Evolutionary conservation across 208 protist species (phyloP).

Genomic region (Acanthamoeba healyi): DNA sequence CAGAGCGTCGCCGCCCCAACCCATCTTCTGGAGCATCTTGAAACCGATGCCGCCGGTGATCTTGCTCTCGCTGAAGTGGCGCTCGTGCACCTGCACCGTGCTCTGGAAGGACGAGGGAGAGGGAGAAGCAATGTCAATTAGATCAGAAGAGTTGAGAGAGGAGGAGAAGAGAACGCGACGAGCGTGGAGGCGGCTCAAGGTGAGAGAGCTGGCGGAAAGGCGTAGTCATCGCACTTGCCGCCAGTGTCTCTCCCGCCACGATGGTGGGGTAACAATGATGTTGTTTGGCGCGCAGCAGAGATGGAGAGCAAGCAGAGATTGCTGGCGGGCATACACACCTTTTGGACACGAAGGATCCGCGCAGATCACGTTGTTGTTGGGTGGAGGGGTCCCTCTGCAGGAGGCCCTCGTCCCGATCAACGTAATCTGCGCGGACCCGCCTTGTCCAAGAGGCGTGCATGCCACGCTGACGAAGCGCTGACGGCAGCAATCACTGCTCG

Average conservation of each 20-base stretch:
- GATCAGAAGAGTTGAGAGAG: not conserved
- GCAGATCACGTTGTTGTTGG: not conserved
- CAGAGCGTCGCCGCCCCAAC: conserved; percentile 9
- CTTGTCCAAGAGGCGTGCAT: not conserved
- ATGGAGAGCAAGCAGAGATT: not conserved
- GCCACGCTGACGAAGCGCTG: not conserved
- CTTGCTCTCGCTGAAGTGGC: not conserved
- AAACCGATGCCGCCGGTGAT: conserved; percentile 35
- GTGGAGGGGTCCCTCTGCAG: not conserved
- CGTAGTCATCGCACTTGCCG: not conserved
- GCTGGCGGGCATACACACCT: not conserved
- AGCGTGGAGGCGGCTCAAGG: too few relatives aligned
- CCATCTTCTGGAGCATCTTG: conserved; percentile 35
- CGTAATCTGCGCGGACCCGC: not conserved
- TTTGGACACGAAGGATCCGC: not conserved
- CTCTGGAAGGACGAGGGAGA: not conserved
- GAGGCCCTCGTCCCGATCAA: not conserved
- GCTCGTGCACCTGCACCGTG: conserved; percentile 45
- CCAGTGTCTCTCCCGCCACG: not conserved
- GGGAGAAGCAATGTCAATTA: not conserved
- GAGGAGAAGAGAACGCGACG: not conserved
- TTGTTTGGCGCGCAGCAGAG: too few relatives aligned
- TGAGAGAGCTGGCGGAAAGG: too few relatives aligned
- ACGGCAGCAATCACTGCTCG: too few relatives aligned
- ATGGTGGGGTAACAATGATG: too few relatives aligned